Evolutionary conservation across 352 stramenopile species (phyloP), one percentile per base, ranked within the genome.

Genomic region (Plasmopara halstedii): DNA sequence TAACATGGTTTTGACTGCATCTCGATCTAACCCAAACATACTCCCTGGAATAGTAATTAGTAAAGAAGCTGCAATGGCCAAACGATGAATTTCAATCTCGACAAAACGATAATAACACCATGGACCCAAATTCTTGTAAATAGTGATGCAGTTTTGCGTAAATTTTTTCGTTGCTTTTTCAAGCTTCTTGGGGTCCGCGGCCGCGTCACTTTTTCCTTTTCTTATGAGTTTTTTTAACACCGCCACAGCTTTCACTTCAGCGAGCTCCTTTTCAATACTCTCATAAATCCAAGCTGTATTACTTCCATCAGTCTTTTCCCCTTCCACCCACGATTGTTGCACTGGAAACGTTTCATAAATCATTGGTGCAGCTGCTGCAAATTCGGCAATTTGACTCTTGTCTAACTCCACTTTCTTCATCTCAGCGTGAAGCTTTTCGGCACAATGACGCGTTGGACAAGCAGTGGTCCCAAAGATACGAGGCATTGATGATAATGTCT

Each of bases 381-480:
- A 95, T 45, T 72, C 39, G 1, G 40, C 45, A 4, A 71, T 61
- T 50, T 92, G 70, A n/a, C 56, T 53, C 4, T 58, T 42, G 19
- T 85, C 53, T 26, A 90, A 46, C 34, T 85, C 58, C 34, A 91
- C 77, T 43, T 86, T 74, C 44, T 86, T 73, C 36, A 89, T 51
- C 48, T 72, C 63, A 4, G 70, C 81, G 39, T 88, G 61, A 14
- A 95, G 60, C 25, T 83, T 77, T 31, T 75, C 47, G 2, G 77
- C 76, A 42, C 82, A 94, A 36, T 87, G 59, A 29, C 72, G 75
- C 9, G 79, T 93, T 8, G 70, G 70, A 42, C 70, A 79, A 17
- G 85, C 77, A 9, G 85, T 95, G 14, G 86, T 88, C 25, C 85
- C 85, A 45, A 95, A 95, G 43, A 95, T 79, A 15, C 73, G 69